Evolutionary conservation across 306 rosid genomes (phyloP), one percentile per base, ranked within the genome.

Genomic region (Arachis hypogaea): DNA sequence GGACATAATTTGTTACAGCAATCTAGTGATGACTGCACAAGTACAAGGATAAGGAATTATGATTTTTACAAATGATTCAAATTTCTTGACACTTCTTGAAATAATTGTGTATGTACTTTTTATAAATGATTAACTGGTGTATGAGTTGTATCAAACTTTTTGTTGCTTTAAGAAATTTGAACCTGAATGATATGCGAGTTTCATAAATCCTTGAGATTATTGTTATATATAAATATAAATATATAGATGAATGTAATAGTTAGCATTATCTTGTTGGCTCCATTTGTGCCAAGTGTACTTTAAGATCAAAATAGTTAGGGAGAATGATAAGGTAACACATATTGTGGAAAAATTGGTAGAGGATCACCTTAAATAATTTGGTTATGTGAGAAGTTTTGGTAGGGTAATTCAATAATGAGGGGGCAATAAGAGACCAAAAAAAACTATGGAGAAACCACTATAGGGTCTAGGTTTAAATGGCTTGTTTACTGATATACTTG

Each of bases 251-350:
- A 56, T 28, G 55, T 45, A 59, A 22, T 69, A 47, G 40, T 62
- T 57, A 30, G 50, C 14, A 14, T 46, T 43, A 22, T 28, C 65
- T 41, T 50, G 45, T 74, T 67, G 59, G 40, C 57, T 64, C 52
- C 55, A 14, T 70, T 8, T 81, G 61, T 76, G 57, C 78, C 50
- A 66, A 52, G 33, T 67, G 11, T 72, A 7, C 59, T 72, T 72
- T 57, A 38, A 47, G 29, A 38, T 40, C 10, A 63, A 29, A 36
- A 22, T 2, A 22, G 16, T n/a, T 5, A 52, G 58, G 12, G 58
- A 52, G 22, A 52, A 49, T n/a, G 22, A n/a, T 14, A 52, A 2
- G 9, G 58, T 14, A 14, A 4, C 58, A 14, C 29, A 18, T 5
- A 5, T 7, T 1, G 3, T 52, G 58, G 55, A 49, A 52, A 52